Evolutionary conservation across 202 grass and related monocot genomes (phyloP).

Genomic region (Saccharum hybrid): DNA sequence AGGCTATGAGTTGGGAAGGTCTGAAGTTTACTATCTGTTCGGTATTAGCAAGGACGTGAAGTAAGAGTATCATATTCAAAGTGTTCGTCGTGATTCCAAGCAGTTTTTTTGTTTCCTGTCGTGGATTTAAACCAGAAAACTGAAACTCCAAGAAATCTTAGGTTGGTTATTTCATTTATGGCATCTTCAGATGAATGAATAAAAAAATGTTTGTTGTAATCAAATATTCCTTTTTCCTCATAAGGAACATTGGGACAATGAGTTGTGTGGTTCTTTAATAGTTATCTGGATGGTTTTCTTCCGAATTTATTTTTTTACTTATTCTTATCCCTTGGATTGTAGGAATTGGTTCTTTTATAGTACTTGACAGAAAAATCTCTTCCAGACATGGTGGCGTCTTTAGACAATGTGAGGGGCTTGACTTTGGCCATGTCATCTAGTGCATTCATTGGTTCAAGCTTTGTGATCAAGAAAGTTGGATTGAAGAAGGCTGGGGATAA

Average conservation of each 20-base stretch:
- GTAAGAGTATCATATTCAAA: conserved; percentile 10
- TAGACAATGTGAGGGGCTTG: conserved; percentile 80
- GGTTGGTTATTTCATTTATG: conserved; percentile 11
- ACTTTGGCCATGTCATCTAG: conserved; percentile 81
- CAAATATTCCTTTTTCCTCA: background rate
- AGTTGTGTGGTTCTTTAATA: conserved; percentile 2
- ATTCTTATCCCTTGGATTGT: conserved; percentile 42
- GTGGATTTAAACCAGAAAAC: background rate
- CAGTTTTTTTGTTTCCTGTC: background rate
- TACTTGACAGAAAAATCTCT: background rate
- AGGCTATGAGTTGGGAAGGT: conserved; percentile 33
- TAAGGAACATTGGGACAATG: background rate
- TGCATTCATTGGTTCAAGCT: conserved; percentile 91
- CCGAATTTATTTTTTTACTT: conserved; percentile 16
- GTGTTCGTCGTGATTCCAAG: background rate
- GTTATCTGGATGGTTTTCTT: conserved; percentile 31
- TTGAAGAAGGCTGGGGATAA: conserved; percentile 77
- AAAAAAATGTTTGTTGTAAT: conserved; percentile 3
- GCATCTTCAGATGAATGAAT: conserved; percentile 10
- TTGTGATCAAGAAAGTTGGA: conserved; percentile 90
- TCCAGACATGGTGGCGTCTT: conserved; percentile 55
- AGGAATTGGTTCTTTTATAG: conserved; percentile 41
- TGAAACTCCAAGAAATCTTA: conserved; percentile 19
- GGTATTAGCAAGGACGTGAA: conserved; percentile 29
- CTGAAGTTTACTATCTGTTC: background rate